Percentiles rank a stretch among this genome's conserved stretches.
phyloP scores from a whole-genome alignment of 2,329 filamentous ascomycete species.

The Colletotrichum tropicale region DNA sequence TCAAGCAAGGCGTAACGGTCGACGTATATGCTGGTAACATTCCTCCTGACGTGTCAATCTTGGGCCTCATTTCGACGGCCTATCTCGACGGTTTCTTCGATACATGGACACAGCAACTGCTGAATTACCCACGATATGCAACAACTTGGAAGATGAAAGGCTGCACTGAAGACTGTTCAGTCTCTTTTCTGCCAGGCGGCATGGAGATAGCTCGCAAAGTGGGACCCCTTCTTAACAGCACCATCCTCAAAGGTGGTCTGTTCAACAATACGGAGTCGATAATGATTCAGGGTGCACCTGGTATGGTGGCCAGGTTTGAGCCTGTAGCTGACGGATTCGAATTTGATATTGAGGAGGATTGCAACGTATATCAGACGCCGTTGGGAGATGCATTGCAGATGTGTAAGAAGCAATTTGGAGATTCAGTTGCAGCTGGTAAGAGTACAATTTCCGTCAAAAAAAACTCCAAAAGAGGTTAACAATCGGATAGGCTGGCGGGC shows the following conservation, averaged over 20 bases:
- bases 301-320: constrained; percentile 18
- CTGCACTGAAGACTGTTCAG: constrained; percentile 11
- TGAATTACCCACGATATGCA: constrained; percentile 22
- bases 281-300: constrained; percentile 19
- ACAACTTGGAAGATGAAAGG: constrained; percentile 15
- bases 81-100: constrained; percentile 23
- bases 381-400: constrained; percentile 22
- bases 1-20: constrained; percentile 2
- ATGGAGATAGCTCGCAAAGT: constrained; percentile 20
- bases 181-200: constrained; percentile 22
- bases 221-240: constrained; percentile 14
- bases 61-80: constrained; percentile 9
- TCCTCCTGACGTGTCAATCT: constrained; percentile 9
- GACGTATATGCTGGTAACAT: constrained; percentile 23
- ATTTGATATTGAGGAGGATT: constrained; percentile 19
- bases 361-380: constrained; percentile 16
- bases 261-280: constrained; percentile 19
- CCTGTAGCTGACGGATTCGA: background rate
- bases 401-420: constrained; percentile 21
- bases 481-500: constrained; percentile 17
- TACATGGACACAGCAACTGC: constrained; percentile 17
- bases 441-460: background rate
- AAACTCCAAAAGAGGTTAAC: background rate
- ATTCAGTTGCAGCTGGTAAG: constrained; percentile 22
- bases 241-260: constrained; percentile 15